phyloP scores from a whole-genome alignment of 768 basidiomycete genomes.

The Dacryopinax primogenitus region DNA sequence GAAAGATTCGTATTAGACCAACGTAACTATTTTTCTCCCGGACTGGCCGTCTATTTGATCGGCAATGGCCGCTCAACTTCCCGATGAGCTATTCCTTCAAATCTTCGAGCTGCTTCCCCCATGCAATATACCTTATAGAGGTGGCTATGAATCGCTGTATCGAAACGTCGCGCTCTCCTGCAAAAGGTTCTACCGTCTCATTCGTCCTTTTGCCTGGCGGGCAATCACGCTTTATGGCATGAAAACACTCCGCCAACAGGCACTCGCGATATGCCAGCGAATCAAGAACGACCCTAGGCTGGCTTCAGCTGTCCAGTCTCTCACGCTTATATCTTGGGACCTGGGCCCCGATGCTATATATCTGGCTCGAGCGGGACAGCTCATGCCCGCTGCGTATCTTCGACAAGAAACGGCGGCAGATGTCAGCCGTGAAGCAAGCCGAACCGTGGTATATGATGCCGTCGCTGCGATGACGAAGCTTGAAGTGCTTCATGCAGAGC shows the following conservation, averaged over 20 bases:
- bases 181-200: neutral
- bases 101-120: neutral
- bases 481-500: neutral
- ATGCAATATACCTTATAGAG: neutral
- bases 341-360: conserved; percentile 5
- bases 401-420: neutral
- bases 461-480: neutral
- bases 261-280: neutral
- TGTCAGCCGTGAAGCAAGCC: neutral
- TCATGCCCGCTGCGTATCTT: conserved; percentile 1
- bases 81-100: neutral
- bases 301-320: neutral
- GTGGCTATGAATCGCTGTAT: neutral
- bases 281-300: neutral
- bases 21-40: neutral
- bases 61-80: neutral
- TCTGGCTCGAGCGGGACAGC: neutral
- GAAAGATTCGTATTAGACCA: neutral
- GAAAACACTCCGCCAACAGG: neutral
- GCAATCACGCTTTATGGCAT: conserved; percentile 2
- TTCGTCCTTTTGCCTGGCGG: conserved; percentile 5
- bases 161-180: neutral
- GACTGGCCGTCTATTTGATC: neutral
- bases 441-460: neutral
- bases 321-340: neutral